Evolutionary conservation across 2,329 filamentous ascomycete genomes (phyloP).

Genomic region (Colletotrichum navitas): DNA sequence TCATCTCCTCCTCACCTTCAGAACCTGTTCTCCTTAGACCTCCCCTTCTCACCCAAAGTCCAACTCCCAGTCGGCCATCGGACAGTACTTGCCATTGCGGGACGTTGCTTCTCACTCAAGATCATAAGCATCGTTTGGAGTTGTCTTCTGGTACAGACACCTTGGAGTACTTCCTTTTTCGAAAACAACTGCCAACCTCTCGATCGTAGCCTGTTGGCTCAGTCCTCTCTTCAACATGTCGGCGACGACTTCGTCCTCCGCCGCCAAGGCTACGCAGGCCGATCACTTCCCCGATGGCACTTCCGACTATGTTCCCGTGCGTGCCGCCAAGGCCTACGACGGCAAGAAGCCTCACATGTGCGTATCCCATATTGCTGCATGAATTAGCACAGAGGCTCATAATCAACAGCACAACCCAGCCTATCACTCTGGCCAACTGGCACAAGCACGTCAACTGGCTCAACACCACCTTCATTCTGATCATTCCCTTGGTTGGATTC

Average conservation of each 20-base stretch:
- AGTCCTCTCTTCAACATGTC: conserved; percentile 26
- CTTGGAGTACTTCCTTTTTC: conserved; percentile 16
- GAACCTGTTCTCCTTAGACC: neutral
- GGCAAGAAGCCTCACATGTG: conserved; percentile 81
- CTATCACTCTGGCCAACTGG: conserved; percentile 86
- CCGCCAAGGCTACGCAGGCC: conserved; percentile 54
- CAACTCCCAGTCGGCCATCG: conserved; percentile 17
- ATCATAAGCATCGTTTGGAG: conserved; percentile 24
- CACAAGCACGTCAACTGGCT: conserved; percentile 96
- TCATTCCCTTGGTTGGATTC: conserved; percentile 80
- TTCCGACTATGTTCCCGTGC: conserved; percentile 66
- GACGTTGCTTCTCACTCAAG: conserved; percentile 28
- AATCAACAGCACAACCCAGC: conserved; percentile 70
- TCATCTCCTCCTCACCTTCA: neutral
- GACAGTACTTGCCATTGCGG: neutral
- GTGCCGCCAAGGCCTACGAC: conserved; percentile 61
- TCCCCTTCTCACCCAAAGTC: conserved; percentile 26
- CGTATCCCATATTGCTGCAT: neutral
- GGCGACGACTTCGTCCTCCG: conserved; percentile 52
- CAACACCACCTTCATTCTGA: conserved; percentile 84
- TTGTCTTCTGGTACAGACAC: conserved; percentile 26
- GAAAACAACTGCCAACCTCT: conserved; percentile 5
- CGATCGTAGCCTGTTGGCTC: conserved; percentile 16
- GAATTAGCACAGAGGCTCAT: neutral
- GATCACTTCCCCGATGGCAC: conserved; percentile 65